Evolutionary conservation across 31 red algal genomes (phyloP), one percentile per base, ranked within the genome.

Genomic region (Porphyra umbilicalis): DNA sequence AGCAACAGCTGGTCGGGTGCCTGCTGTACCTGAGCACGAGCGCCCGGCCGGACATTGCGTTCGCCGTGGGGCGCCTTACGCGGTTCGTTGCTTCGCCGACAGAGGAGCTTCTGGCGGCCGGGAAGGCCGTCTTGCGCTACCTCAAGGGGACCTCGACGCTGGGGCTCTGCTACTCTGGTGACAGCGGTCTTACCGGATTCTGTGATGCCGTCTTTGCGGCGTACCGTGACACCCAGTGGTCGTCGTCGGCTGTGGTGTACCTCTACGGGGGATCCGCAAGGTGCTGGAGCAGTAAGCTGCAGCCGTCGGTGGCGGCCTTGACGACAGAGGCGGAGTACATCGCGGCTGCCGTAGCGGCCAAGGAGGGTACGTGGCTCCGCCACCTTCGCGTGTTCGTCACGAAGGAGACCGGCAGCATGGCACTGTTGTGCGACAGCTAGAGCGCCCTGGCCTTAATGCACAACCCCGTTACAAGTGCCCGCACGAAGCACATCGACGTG

Each of bases 301-400:
- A 89, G 37, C 33, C n/a, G 31, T 4, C 81, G 10, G 1, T 75
- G 30, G 3, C 86, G 9, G 39, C 83, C 18, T 88, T 76, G 38
- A 89, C 81, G 68, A 31, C 81, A 10, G 86, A 89, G 71, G 86
- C 86, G 7, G 80, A 89, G 33, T 89, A 83, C 74, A n/a, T 35
- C 81, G 42, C 81, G 0, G 0, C 71, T 11, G 82, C 81, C 16
- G 86, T 78, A 40, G 67, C 30, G 2, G 80, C 81, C 5, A 18
- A 36, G 7, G 30, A 83, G 29, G 20, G 37, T 9, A 10, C 0
- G n/a, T 83, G 86, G 81, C 0, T 84, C 7, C 32, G 32, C 11
- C 1, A 83, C n/a, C 38, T 89, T 30, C 31, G 77, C 6, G 20
- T 35, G 32, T 80, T 79, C 11, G 29, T 83, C 35, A 0, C 33